Percentiles rank a stretch among this genome's conserved stretches.
Conservation (phyloP, 2,329 filamentous ascomycete genomes). For the Xylariaceae sp. region DNA sequence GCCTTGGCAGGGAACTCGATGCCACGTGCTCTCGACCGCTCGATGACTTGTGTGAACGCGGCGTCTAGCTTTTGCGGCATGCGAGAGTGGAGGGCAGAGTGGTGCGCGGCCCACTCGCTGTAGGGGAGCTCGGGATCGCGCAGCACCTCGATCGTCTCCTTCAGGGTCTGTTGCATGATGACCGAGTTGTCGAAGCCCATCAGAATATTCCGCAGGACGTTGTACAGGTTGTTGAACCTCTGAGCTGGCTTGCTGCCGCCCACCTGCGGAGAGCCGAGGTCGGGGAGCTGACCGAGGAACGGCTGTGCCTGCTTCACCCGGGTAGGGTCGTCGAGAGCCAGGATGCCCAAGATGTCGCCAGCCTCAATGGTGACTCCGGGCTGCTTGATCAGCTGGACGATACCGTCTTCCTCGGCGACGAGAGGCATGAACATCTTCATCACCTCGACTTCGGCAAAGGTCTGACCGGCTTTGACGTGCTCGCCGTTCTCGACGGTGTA, state of each 20-base stretch:
- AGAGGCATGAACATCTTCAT: conserved; percentile 99
- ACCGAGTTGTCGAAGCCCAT: conserved; percentile 95
- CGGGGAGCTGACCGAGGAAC: conserved; percentile 85
- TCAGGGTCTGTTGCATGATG: conserved; percentile 82
- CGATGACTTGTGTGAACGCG: conserved; percentile 77
- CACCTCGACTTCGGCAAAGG: conserved; percentile 96
- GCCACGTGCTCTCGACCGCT: conserved; percentile 70
- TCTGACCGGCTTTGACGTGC: conserved; percentile 85
- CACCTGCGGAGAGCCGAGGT: conserved; percentile 78
- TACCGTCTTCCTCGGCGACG: conserved; percentile 87
- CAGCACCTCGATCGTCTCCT: conserved; percentile 84
- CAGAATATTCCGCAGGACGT: conserved; percentile 80
- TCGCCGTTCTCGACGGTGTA: conserved; percentile 94
- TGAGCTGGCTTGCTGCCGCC: conserved; percentile 89
- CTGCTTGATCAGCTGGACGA: conserved; percentile 98
- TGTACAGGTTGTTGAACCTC: conserved; percentile 70
- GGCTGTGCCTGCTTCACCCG: conserved; percentile 95
- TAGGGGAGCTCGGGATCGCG: conserved; percentile 87
- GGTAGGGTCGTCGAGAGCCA: conserved; percentile 89
- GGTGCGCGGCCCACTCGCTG: conserved; percentile 93
- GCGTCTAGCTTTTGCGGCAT: conserved; percentile 93
- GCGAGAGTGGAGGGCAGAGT: conserved; percentile 91
- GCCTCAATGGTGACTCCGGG: conserved; percentile 96
- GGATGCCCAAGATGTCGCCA: conserved; percentile 96
- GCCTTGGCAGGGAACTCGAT: conserved; percentile 89